Conservation (phyloP, 2,329 filamentous ascomycete species). For the Lasiodiplodia hormozganensis region DNA sequence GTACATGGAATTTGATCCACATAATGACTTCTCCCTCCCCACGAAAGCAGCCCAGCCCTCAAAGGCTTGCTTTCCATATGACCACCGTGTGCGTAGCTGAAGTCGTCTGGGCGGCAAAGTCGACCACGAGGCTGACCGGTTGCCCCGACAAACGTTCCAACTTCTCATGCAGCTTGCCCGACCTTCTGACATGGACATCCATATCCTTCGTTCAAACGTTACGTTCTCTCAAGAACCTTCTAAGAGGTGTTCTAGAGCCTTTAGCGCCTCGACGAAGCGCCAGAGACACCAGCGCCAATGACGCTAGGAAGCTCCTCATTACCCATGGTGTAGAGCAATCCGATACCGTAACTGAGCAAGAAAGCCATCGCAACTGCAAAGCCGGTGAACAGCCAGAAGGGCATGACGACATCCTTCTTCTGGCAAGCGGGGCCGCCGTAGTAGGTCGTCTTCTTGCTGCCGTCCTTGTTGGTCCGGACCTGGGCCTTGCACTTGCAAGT, state of each 20-base stretch:
- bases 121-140: not conserved
- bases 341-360: constrained; percentile 73
- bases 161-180: not conserved
- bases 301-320: constrained; percentile 89
- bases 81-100: not conserved
- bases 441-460: constrained; percentile 67
- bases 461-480: constrained; percentile 55
- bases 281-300: constrained; percentile 91
- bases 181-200: not conserved
- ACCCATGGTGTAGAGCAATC: constrained; percentile 82
- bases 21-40: not conserved
- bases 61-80: not conserved
- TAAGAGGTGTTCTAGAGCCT: not conserved
- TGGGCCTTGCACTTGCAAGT: constrained; percentile 76
- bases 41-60: not conserved
- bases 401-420: constrained; percentile 87
- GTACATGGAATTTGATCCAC: constrained; percentile 25
- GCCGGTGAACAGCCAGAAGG: constrained; percentile 85
- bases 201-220: not conserved
- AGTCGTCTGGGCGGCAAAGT: not conserved
- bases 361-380: constrained; percentile 75
- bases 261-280: constrained; percentile 60
- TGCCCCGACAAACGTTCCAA: not conserved
- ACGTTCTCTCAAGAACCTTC: not conserved
- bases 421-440: constrained; percentile 90